A percentile compares a stretch with the other conserved stretches of the same genome.
Evolutionary conservation across 2,329 filamentous ascomycete genomes (phyloP).

Genomic region (Fusarium sambucinum): DNA sequence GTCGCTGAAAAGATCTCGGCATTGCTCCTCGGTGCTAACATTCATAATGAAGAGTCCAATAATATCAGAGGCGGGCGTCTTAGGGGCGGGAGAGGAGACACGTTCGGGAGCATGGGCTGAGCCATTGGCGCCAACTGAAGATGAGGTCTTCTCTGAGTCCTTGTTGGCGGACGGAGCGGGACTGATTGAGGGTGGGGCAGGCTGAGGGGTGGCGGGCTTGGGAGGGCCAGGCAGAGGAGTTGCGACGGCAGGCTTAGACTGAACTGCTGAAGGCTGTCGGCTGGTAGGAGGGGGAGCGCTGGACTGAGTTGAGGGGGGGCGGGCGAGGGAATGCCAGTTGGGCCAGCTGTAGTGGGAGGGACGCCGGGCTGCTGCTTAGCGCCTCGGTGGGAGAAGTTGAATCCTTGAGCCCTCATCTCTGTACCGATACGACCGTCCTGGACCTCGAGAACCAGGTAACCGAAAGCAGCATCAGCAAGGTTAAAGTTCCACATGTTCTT

Average conservation of each 20-base stretch:
- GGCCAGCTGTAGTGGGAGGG: slow-evolving; percentile 49
- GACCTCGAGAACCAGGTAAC: slow-evolving; percentile 93
- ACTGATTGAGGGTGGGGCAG: slow-evolving; percentile 57
- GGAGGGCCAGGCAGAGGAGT: slow-evolving; percentile 52
- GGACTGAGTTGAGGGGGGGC: slow-evolving; percentile 54
- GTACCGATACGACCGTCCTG: slow-evolving; percentile 96
- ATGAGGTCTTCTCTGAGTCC: slow-evolving; percentile 67
- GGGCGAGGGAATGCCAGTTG: slow-evolving; percentile 52
- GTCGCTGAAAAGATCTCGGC: slow-evolving; percentile 82
- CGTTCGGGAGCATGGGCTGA: slow-evolving; percentile 65
- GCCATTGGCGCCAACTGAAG: slow-evolving; percentile 64
- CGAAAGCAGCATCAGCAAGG: slow-evolving; percentile 95
- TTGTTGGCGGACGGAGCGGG: slow-evolving; percentile 59
- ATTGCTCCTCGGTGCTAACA: slow-evolving; percentile 84
- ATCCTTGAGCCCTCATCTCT: slow-evolving; percentile 98
- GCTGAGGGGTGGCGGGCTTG: slow-evolving; percentile 63
- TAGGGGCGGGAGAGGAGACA: slow-evolving; percentile 68
- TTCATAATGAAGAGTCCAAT: slow-evolving; percentile 93
- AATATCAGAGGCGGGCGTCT: slow-evolving; percentile 73
- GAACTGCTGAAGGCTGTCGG: slow-evolving; percentile 56
- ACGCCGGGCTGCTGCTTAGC: slow-evolving; percentile 75
- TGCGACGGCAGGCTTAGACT: slow-evolving; percentile 58
- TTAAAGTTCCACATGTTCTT: slow-evolving; percentile 99
- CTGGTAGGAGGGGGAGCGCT: slow-evolving; percentile 50
- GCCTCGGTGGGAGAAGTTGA: slow-evolving; percentile 97